Conservation (phyloP, 2,329 filamentous ascomycete genomes). For the Tolypocladium guangdongense region DNA sequence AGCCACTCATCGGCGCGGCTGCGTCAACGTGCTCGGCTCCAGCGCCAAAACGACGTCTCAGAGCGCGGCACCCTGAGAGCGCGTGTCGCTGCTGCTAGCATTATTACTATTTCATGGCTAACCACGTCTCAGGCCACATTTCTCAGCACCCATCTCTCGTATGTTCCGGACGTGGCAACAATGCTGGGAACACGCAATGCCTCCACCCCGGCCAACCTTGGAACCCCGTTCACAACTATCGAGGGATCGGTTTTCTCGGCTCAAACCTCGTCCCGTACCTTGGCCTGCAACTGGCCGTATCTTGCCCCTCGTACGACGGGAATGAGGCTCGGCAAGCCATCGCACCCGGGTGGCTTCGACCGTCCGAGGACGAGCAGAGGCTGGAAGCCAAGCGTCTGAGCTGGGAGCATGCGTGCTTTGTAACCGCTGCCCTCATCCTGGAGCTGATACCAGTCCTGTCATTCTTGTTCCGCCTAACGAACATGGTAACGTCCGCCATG, state of each 20-base stretch:
- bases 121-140: too few species aligned
- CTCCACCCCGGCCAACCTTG: not conserved
- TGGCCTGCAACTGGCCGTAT: not conserved
- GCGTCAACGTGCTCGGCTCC: not conserved
- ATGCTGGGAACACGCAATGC: not conserved
- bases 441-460: not conserved
- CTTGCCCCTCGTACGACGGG: not conserved
- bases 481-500: too few species aligned
- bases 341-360: too few species aligned
- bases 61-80: too few species aligned
- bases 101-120: not conserved
- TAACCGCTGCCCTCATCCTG: not conserved
- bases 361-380: too few species aligned
- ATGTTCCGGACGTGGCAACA: not conserved
- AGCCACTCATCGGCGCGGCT: not conserved
- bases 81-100: not conserved
- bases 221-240: not conserved
- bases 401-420: too few species aligned
- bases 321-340: not conserved
- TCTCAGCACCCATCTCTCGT: too few species aligned
- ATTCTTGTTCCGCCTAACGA: too few species aligned
- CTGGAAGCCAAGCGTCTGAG: too few species aligned
- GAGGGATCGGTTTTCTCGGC: not conserved
- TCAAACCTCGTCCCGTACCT: not conserved
- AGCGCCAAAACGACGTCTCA: too few species aligned